Conservation (phyloP, 306 rosid species). For the Medicago arabica region DNA sequence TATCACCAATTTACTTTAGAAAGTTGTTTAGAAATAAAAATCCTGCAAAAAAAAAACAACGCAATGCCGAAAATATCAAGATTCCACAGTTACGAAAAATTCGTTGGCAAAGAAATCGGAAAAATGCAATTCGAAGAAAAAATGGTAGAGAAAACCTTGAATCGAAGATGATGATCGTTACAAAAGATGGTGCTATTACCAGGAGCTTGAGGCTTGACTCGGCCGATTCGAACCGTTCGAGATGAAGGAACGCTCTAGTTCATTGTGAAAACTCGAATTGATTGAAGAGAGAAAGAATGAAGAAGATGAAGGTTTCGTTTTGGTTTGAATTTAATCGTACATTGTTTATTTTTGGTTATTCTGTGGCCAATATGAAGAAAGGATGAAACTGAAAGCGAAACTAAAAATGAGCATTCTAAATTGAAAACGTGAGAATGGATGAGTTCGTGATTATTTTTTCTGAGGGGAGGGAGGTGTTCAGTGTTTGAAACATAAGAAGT, state of each 20-base stretch:
- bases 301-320: slow-evolving; percentile 36
- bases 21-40: too few relatives aligned
- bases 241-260: slow-evolving; percentile 46
- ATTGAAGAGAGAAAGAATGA: slow-evolving; percentile 14
- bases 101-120: not conserved
- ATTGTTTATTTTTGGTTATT: not conserved
- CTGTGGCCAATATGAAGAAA: not conserved
- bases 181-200: slow-evolving; percentile 80
- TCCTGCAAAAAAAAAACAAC: too few relatives aligned
- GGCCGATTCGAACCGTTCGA: slow-evolving; percentile 76
- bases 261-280: slow-evolving; percentile 35
- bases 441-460: slow-evolving; percentile 66
- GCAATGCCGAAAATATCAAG: too few relatives aligned
- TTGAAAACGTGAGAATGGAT: slow-evolving; percentile 59
- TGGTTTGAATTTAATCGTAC: slow-evolving; percentile 3
- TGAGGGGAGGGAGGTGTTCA: too few relatives aligned
- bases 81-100: too few relatives aligned
- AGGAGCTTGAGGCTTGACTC: slow-evolving; percentile 93
- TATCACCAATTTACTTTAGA: too few relatives aligned
- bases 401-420: slow-evolving; percentile 54
- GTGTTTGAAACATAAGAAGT: too few relatives aligned
- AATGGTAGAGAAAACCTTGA: slow-evolving; percentile 55
- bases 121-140: not conserved
- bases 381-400: not conserved
- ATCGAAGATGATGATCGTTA: slow-evolving; percentile 67